Percentiles rank a stretch among this genome's conserved stretches.
Evolutionary conservation across 192 early-diverging fungal genomes (phyloP).

Genomic region (Coemansia asiatica): DNA sequence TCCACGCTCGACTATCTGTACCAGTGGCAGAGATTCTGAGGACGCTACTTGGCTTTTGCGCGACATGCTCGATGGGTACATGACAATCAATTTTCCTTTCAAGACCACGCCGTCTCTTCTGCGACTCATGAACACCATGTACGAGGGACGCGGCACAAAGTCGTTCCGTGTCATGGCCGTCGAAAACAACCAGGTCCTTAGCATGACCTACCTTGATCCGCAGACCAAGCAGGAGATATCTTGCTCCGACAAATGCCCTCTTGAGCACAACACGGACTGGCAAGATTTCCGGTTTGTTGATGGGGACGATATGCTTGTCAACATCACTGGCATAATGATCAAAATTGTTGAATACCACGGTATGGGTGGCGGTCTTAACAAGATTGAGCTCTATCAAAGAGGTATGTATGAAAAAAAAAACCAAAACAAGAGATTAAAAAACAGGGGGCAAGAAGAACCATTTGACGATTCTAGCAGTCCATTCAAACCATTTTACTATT

Average conservation of each 20-base stretch:
- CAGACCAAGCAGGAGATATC: constrained; percentile 33
- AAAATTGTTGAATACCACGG: constrained; percentile 62
- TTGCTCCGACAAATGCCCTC: constrained; percentile 49
- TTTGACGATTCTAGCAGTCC: neutral
- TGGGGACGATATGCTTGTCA: constrained; percentile 40
- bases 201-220: constrained; percentile 67
- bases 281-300: constrained; percentile 55
- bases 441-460: no score
- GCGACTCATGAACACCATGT: constrained; percentile 63
- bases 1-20: constrained; percentile 58
- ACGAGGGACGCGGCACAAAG: constrained; percentile 63
- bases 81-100: constrained; percentile 60
- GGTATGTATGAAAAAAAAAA: constrained; percentile 48
- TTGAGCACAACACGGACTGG: constrained; percentile 40
- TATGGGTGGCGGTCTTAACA: constrained; percentile 51
- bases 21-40: constrained; percentile 17
- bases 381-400: constrained; percentile 53
- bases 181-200: constrained; percentile 57
- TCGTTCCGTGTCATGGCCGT: constrained; percentile 65
- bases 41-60: constrained; percentile 69
- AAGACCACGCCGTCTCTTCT: constrained; percentile 63
- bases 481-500: neutral
- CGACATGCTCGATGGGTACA: constrained; percentile 68
- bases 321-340: constrained; percentile 59
- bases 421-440: no score